A percentile compares a stretch with the other conserved stretches of the same genome.
Evolutionary conservation across 73 alveolate genomes (phyloP).

Genomic region (Paramecium caudatum): DNA sequence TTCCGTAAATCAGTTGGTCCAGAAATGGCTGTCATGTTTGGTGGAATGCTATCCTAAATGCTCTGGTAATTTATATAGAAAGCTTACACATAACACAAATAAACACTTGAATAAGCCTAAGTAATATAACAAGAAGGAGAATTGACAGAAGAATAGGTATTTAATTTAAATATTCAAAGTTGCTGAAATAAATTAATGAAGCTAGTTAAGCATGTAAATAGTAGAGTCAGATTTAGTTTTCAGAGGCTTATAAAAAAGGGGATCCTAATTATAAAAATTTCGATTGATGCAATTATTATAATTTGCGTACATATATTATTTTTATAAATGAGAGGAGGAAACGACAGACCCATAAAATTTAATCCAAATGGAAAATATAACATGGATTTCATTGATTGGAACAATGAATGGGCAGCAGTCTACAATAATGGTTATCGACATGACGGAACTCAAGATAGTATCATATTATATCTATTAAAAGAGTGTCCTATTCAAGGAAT

Average conservation of each 20-base stretch:
- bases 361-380: constrained; percentile 85
- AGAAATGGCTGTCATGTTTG: constrained; percentile 40
- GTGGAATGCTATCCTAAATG: not conserved
- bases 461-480: not conserved
- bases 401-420: constrained; percentile 87
- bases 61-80: not conserved
- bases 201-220: constrained; percentile 38
- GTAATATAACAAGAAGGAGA: not conserved
- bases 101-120: not conserved
- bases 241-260: constrained; percentile 42
- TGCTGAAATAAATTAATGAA: constrained; percentile 9
- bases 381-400: constrained; percentile 89
- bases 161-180: not conserved
- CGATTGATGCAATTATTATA: no score
- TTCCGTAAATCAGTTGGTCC: constrained; percentile 41
- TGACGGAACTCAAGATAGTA: not conserved
- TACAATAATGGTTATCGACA: constrained; percentile 52
- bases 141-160: constrained; percentile 54
- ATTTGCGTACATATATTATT: no score
- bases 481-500: constrained; percentile 73
- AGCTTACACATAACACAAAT: constrained; percentile 16
- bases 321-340: no score
- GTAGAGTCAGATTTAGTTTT: not conserved
- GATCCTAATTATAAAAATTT: constrained; percentile 54
- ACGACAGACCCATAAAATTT: constrained; percentile 81